Conservation (phyloP, 2,329 filamentous ascomycete genomes). For the Epichloe sp. region DNA sequence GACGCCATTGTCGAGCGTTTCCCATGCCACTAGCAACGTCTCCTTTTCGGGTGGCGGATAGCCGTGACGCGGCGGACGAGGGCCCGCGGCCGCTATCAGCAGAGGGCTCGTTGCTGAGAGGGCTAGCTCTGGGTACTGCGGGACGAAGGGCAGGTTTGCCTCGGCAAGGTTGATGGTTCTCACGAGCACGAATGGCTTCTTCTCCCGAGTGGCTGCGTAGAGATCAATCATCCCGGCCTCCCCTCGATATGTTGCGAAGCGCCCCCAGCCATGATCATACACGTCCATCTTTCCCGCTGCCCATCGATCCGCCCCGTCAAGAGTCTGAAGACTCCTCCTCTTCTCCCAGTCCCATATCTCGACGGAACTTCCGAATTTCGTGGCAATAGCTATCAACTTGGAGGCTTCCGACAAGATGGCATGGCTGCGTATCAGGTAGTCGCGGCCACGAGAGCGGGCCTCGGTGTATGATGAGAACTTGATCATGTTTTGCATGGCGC, state of each 20-base stretch:
- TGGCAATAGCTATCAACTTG: conserved; percentile 25
- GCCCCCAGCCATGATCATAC: conserved; percentile 19
- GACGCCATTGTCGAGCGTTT: conserved; percentile 17
- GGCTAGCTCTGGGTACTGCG: conserved; percentile 26
- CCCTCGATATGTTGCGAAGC: conserved; percentile 22
- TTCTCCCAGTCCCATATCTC: conserved; percentile 27
- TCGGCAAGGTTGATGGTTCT: conserved; percentile 22
- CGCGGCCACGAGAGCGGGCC: conserved; percentile 23
- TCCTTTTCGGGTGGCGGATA: conserved; percentile 24
- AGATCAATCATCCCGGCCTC: conserved; percentile 21
- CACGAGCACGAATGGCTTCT: conserved; percentile 24
- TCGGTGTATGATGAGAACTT: conserved; percentile 27
- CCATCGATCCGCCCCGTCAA: conserved; percentile 26
- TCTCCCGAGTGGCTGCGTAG: conserved; percentile 17
- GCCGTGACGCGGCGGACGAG: conserved; percentile 23
- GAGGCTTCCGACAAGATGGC: conserved; percentile 26
- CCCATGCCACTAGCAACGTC: conserved; percentile 26
- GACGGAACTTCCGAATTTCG: conserved; percentile 24
- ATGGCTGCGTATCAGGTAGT: conserved; percentile 30
- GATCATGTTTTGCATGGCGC: conserved; percentile 48
- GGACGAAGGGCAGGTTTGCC: conserved; percentile 22
- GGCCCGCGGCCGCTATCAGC: conserved; percentile 24
- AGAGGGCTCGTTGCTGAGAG: conserved; percentile 26
- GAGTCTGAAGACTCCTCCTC: conserved; percentile 25
- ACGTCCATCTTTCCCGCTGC: conserved; percentile 22